These are phyloP conservation scores for Hyphopichia khmerensis DNA, from an alignment of 1,139 yeast genomes.

Conservation along the genomic window DNA sequence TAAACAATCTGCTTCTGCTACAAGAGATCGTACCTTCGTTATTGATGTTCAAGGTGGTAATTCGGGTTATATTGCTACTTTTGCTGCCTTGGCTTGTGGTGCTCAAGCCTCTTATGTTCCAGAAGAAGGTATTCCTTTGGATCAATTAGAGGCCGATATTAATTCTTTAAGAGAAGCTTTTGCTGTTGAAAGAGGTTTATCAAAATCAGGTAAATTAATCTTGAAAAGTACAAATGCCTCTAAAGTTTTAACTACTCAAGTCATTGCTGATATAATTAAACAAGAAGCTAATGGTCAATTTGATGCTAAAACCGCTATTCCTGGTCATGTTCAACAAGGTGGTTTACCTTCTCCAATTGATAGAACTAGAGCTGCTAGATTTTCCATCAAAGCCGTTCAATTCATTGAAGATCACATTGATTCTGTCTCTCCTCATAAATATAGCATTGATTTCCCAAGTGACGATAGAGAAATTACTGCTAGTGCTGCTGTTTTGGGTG, in stretches of 20 bases:
- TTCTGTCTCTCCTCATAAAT: slow-evolving; percentile 20
- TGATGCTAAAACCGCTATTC: slow-evolving; percentile 93
- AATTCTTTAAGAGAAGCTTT: slow-evolving; percentile 55
- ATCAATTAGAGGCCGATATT: slow-evolving; percentile 62
- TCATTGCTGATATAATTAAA: slow-evolving; percentile 78
- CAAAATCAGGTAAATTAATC: slow-evolving; percentile 77
- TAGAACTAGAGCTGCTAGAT: slow-evolving; percentile 86
- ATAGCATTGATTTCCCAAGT: slow-evolving; percentile 30
- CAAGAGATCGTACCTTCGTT: slow-evolving; percentile 74
- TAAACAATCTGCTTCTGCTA: slow-evolving; percentile 76
- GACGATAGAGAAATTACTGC: slow-evolving; percentile 37
- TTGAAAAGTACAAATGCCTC: slow-evolving; percentile 87
- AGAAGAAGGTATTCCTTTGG: slow-evolving; percentile 61
- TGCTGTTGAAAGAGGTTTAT: slow-evolving; percentile 57
- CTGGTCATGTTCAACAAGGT: slow-evolving; percentile 99
- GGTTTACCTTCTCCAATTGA: slow-evolving; percentile 95
- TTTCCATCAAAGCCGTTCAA: slow-evolving; percentile 83
- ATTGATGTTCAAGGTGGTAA: slow-evolving; percentile 89
- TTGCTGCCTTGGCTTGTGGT: slow-evolving; percentile 67
- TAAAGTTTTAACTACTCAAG: slow-evolving; percentile 73
- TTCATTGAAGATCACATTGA: slow-evolving; percentile 62
- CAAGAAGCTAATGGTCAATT: slow-evolving; percentile 75
- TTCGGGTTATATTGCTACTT: slow-evolving; percentile 75
- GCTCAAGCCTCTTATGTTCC: slow-evolving; percentile 78
- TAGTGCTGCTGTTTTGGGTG: slow-evolving; percentile 87